Evolutionary conservation across 495 filamentous ascomycete genomes (phyloP), one percentile per base, ranked within the genome.

Genomic region (Echria macrotheca): DNA sequence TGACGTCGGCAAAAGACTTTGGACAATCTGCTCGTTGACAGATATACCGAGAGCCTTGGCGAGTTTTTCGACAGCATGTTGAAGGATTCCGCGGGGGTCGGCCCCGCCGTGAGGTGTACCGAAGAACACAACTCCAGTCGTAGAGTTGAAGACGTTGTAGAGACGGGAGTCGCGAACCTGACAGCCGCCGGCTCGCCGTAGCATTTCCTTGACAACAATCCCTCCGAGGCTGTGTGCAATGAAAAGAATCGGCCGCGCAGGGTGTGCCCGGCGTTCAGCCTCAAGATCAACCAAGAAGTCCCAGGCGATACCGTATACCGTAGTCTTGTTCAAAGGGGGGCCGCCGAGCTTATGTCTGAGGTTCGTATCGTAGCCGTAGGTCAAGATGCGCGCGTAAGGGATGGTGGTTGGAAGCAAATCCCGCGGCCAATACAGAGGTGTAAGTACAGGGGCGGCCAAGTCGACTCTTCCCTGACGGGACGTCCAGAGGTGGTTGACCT

Each of bases 191-290:
- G 68, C 58, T 12, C 50, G 49, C 23, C 64, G 55, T 3, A 75
- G 49, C 49, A 59, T 52, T 23, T 74, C 65, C 37, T 77, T 76
- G 28, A 75, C 69, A 18, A 79, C 55, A 19, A 78, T 67, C 0
- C 74, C 77, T 18, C 76, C 73, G 4, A 79, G 65, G 49, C 73
- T 77, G 54, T 80, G 75, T 2, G 57, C 73, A 3, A 79, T 55
- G 53, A 80, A 78, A 9, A 78, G 52, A 0, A 71, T 19, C 4
- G 69, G 75, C 14, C 67, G 58, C 11, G 19, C 44, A 8, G 64
- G 46, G 2, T 60, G 25, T 26, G 14, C 18, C 6, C 52, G 49
- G 15, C 70, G 64, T 19, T 49, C 23, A 7, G 57, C 33, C 33
- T 17, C 33, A 17, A 37, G 8, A 17, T 5, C 7, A 17, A 37